A percentile compares a stretch with the other conserved stretches of the same genome.
Conservation (phyloP, 2,329 filamentous ascomycete species). For the Diplodia seriata region DNA sequence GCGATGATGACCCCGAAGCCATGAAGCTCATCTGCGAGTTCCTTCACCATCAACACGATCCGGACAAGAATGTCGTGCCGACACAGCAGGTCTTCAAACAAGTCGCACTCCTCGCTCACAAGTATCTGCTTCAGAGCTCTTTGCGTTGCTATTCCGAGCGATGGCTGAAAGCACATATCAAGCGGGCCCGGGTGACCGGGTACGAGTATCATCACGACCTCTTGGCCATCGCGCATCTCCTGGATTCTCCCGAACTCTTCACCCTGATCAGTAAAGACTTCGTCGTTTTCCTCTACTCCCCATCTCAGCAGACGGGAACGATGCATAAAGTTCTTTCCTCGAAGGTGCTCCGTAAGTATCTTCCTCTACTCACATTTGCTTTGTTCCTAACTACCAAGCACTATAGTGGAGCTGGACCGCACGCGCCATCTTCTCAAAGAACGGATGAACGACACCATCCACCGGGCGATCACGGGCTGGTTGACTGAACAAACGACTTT, state of each 20-base stretch:
- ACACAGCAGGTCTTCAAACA: no score
- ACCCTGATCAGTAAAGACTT: not conserved
- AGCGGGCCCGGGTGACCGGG: no score
- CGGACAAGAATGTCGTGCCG: not conserved
- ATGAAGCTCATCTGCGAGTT: slow-evolving; percentile 9
- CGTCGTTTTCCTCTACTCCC: not conserved
- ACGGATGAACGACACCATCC: no score
- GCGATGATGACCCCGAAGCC: not conserved
- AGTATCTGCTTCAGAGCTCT: not conserved
- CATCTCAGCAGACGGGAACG: not conserved
- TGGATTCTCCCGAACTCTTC: not conserved
- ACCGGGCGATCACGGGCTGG: no score
- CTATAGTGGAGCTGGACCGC: not conserved
- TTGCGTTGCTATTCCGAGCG: not conserved
- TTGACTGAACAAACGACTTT: no score
- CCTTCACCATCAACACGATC: not conserved
- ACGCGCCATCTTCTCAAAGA: not conserved
- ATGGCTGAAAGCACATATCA: not conserved
- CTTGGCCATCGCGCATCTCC: not conserved
- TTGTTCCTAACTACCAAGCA: no score
- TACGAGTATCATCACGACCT: not conserved
- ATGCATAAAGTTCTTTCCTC: not conserved
- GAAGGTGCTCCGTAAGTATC: not conserved
- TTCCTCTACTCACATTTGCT: not conserved
- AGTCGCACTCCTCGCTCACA: not conserved